Percentiles rank a stretch among this genome's conserved stretches.
Conservation (phyloP, 192 early-diverging fungal species). For the Entomortierella beljakovae region DNA sequence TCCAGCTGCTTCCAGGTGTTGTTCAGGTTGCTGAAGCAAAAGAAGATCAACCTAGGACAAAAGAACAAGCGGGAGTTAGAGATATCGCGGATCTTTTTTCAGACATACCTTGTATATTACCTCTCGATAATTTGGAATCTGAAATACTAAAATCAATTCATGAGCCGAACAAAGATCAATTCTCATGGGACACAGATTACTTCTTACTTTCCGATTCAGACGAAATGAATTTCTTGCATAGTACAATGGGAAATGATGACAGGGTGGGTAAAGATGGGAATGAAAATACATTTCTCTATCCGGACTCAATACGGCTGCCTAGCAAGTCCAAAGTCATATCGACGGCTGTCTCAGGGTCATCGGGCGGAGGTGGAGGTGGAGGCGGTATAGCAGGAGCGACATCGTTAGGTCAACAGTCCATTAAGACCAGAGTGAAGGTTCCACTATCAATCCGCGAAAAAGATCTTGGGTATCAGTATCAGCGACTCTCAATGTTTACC, state of each 20-base stretch:
- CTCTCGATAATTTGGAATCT: conserved; percentile 62
- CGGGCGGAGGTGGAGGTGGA: conserved; percentile 3
- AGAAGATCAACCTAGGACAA: conserved; percentile 54
- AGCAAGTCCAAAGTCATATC: conserved; percentile 4
- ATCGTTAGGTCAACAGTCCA: conserved; percentile 24
- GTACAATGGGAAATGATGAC: conserved; percentile 28
- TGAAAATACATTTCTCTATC: conserved; percentile 47
- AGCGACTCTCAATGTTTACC: conserved; percentile 65
- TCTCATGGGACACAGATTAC: conserved; percentile 69
- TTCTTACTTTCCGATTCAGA: conserved; percentile 67
- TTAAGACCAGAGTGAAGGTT: conserved; percentile 51
- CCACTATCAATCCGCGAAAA: conserved; percentile 66
- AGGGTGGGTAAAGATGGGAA: conserved; percentile 1
- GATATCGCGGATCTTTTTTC: conserved; percentile 66
- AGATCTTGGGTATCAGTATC: conserved; percentile 69
- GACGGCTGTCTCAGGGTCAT: not conserved
- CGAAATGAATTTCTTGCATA: conserved; percentile 68
- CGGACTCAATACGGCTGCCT: conserved; percentile 37
- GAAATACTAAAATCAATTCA: conserved; percentile 54
- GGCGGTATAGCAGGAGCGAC: conserved; percentile 5
- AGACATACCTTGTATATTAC: conserved; percentile 56
- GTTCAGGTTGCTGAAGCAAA: conserved; percentile 53
- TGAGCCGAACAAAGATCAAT: conserved; percentile 57
- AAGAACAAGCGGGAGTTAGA: conserved; percentile 14
- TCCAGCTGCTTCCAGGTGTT: conserved; percentile 63